A percentile compares a stretch with the other conserved stretches of the same genome.
These are phyloP conservation scores for Cyclotella atomus DNA, from an alignment of 108 stramenopile species.

Conservation along the genomic window DNA sequence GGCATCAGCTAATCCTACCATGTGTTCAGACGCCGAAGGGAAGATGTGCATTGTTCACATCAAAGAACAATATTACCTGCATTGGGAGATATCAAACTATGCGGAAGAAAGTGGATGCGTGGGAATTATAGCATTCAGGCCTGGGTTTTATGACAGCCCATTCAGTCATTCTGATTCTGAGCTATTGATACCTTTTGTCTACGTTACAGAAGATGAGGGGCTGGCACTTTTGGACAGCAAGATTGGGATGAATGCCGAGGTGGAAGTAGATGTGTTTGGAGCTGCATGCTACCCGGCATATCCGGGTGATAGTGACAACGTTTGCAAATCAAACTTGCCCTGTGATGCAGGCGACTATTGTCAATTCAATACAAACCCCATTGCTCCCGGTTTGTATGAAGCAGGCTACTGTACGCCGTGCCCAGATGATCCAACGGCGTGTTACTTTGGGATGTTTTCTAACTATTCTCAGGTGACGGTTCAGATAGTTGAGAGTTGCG, in stretches of 20 bases:
- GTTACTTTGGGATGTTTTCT: no score
- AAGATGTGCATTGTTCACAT: neutral
- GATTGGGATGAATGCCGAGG: neutral
- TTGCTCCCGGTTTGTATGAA: neutral
- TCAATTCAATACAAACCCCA: neutral
- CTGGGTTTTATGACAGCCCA: neutral
- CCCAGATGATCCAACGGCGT: neutral
- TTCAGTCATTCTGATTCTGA: neutral
- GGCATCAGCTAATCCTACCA: neutral
- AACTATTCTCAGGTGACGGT: no score
- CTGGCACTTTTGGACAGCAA: neutral
- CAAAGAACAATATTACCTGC: neutral
- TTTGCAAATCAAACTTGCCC: neutral
- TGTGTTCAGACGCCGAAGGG: neutral
- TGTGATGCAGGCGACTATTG: neutral
- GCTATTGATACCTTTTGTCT: neutral
- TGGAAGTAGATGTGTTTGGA: neutral
- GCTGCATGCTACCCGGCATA: neutral
- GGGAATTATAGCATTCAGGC: neutral
- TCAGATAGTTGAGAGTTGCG: neutral
- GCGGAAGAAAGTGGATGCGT: conserved; percentile 4
- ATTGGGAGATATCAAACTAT: neutral
- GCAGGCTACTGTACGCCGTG: neutral
- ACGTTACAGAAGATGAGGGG: neutral
- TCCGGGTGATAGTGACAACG: neutral